Base-by-base conservation (phyloP, 192 early-diverging fungal genomes). In the Haplosporangium gracile region DNA sequence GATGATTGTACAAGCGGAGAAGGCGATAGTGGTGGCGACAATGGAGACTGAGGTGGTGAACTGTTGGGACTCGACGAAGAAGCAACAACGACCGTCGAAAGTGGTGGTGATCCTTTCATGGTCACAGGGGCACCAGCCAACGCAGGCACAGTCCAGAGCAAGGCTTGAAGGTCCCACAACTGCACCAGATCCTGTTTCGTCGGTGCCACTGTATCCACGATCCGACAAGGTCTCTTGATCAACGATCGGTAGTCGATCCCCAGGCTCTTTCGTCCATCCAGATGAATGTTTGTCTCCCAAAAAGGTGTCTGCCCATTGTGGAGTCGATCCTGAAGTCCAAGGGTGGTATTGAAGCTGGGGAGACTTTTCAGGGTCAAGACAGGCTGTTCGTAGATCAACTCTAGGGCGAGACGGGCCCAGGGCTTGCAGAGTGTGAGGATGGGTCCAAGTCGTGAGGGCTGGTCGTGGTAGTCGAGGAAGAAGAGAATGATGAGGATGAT, bases 141-240 rank as follows among this genome's bases (percentile, higher is more conserved):
- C 10, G 68, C 75, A 34, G 83, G 83, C n/a, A 68, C 73, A 10
- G 57, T 76, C 84, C 79, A 86, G 5, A 86, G 65, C 11, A 80
- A 51, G 8, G 40, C 13, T 53, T 81, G 84, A 5, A 86, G 63
- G 36, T 86, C 84, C 84, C 84, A 86, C 13, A 86, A 72, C 29
- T 81, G 70, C 32, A 78, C 77, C 7, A 86, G 76, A 49, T 86
- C 79, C 22, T 78, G 71, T 42, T 78, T 86, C 15, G 76, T 51
- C 15, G 72, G 79, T 0, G 73, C 71, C 29, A 40, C 32, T 1
- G 36, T 2, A 2, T 76, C 75, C 22, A 86, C 42, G 32, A 86
- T 80, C 10, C 79, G 79, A 71, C 84, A 86, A 11, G 84, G 79
- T 39, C 73, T 86, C 55, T 86, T 86, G 75, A 86, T 81, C 47